These are phyloP conservation scores for Cryphonectria parasitica DNA, from an alignment of 2,329 filamentous ascomycete species.

Conservation along the genomic window DNA sequence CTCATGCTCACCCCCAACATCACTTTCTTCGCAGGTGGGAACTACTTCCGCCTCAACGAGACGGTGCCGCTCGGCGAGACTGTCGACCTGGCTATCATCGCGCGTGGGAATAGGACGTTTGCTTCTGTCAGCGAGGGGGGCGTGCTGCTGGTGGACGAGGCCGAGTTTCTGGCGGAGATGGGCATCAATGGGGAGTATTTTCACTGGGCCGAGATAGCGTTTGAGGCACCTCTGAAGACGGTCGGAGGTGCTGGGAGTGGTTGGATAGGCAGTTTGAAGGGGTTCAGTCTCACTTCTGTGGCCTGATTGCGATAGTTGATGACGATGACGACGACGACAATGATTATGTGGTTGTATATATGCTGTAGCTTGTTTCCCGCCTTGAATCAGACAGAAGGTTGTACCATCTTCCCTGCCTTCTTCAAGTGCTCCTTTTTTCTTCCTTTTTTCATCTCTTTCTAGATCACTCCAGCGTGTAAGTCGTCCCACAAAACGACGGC, in stretches of 20 bases:
- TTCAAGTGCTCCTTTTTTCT: neutral
- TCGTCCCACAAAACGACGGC: slow-evolving; percentile 55
- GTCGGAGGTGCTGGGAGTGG: slow-evolving; percentile 41
- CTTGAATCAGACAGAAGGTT: no score
- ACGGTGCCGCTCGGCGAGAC: slow-evolving; percentile 38
- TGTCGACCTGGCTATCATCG: slow-evolving; percentile 38
- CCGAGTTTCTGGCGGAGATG: slow-evolving; percentile 48
- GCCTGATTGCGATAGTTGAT: slow-evolving; percentile 8
- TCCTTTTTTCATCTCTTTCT: no score
- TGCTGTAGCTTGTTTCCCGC: neutral
- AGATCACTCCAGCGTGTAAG: slow-evolving; percentile 31
- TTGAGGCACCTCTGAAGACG: slow-evolving; percentile 49
- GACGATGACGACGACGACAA: neutral
- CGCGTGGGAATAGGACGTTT: slow-evolving; percentile 40
- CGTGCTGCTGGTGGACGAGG: slow-evolving; percentile 32
- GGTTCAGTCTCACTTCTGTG: slow-evolving; percentile 36
- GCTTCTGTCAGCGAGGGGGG: slow-evolving; percentile 27
- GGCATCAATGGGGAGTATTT: slow-evolving; percentile 47
- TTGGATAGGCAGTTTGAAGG: slow-evolving; percentile 40
- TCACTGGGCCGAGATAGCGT: slow-evolving; percentile 47
- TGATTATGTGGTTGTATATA: neutral
- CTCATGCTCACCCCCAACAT: slow-evolving; percentile 46
- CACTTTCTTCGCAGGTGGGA: slow-evolving; percentile 41
- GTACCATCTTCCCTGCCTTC: neutral
- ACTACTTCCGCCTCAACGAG: slow-evolving; percentile 42